phyloP scores from a whole-genome alignment of 176 grass and related monocot genomes.

The Cocos nucifera region DNA sequence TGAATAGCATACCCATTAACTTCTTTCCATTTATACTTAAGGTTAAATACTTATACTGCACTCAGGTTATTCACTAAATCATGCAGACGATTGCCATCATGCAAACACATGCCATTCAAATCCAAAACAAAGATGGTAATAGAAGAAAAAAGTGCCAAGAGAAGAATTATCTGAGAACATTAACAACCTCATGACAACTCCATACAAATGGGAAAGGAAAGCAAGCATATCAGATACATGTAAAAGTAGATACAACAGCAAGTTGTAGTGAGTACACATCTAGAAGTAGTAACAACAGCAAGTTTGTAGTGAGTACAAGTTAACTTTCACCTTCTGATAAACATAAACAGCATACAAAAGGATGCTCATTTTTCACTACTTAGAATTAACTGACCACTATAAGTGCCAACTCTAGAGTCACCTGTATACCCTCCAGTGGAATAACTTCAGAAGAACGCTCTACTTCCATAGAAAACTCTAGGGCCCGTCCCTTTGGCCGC shows the following conservation, averaged over 20 bases:
- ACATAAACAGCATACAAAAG: slow-evolving; percentile 4
- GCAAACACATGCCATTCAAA: too few species aligned
- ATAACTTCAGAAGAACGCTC: slow-evolving; percentile 69
- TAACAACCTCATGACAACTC: too few species aligned
- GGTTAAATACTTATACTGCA: too few species aligned
- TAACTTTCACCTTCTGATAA: background rate
- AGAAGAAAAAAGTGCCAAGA: too few species aligned
- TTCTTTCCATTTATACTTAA: too few species aligned
- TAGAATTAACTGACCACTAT: background rate
- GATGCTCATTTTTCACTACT: background rate
- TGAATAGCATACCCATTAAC: too few species aligned
- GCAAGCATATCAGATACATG: background rate
- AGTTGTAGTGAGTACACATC: background rate
- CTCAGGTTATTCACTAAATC: too few species aligned
- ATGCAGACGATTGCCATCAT: too few species aligned
- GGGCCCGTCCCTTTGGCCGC: slow-evolving; percentile 56
- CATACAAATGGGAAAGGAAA: too few species aligned
- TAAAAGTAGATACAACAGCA: background rate
- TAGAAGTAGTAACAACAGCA: background rate
- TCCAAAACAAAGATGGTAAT: too few species aligned
- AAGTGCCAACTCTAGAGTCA: slow-evolving; percentile 5
- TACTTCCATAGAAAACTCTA: slow-evolving; percentile 92
- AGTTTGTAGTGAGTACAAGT: background rate
- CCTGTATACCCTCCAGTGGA: background rate
- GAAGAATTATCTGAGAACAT: too few species aligned